Conservation (phyloP, 495 filamentous ascomycete species). For the Penicillium cosmopolitanum region DNA sequence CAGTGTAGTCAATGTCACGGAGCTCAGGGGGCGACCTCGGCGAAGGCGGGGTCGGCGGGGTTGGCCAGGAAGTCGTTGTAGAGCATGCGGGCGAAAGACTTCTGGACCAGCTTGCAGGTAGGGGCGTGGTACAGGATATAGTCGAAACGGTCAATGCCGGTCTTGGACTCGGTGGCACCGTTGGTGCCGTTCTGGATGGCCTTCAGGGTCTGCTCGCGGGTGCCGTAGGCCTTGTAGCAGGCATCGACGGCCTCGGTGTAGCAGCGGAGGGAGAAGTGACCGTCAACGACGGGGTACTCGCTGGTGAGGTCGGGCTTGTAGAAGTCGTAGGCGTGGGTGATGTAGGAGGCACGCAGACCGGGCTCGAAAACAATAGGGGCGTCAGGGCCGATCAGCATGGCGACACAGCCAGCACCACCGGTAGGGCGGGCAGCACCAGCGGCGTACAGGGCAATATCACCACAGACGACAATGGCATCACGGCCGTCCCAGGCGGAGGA, state of each 20-base stretch:
- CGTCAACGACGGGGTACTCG: slow-evolving; percentile 97
- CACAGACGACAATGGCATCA: slow-evolving; percentile 89
- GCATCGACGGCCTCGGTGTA: slow-evolving; percentile 94
- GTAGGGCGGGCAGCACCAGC: slow-evolving; percentile 95
- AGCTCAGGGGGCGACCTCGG: slow-evolving; percentile 84
- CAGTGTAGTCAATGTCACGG: slow-evolving; percentile 79
- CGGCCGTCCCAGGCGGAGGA: slow-evolving; percentile 98
- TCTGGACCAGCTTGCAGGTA: slow-evolving; percentile 95
- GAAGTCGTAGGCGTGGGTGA: slow-evolving; percentile 97
- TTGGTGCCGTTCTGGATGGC: slow-evolving; percentile 65
- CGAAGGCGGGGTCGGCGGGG: slow-evolving; percentile 77
- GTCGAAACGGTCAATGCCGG: slow-evolving; percentile 89
- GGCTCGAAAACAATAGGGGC: slow-evolving; percentile 91
- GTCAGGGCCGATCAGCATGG: slow-evolving; percentile 91
- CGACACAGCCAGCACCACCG: slow-evolving; percentile 92
- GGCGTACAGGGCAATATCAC: slow-evolving; percentile 97
- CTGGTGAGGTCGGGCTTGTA: slow-evolving; percentile 98
- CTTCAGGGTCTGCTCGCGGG: slow-evolving; percentile 76
- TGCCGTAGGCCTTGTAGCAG: slow-evolving; percentile 94
- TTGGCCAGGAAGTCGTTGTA: slow-evolving; percentile 94
- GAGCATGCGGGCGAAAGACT: slow-evolving; percentile 91
- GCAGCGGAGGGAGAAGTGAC: slow-evolving; percentile 92
- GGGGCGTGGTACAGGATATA: slow-evolving; percentile 95
- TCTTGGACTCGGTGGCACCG: slow-evolving; percentile 58
- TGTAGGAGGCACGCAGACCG: slow-evolving; percentile 88